Evolutionary conservation across 148 eudicot species (phyloP), one percentile per base, ranked within the genome.

Genomic region (Amaranthus hypochondriacus): DNA sequence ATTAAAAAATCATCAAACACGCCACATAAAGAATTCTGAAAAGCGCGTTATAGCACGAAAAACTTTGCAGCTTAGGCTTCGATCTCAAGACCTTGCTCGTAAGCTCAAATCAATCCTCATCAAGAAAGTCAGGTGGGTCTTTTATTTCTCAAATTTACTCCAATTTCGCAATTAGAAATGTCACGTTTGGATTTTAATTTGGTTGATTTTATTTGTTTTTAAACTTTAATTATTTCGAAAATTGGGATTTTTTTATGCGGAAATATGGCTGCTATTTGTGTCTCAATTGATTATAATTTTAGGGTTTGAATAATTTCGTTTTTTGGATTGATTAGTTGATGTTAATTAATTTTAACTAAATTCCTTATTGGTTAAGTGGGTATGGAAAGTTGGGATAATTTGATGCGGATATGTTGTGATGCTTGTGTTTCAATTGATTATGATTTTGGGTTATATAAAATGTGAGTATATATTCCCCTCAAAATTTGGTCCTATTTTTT

Each of bases 21-120:
- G 76, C 62, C 98, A 93, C 70, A 72, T 91, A 61, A 93, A 93
- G 84, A 91, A 93, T 70, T 88, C 91, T 3, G 98, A 93, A 87
- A 93, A 93, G 84, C 85, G 93, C 1, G 88, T 89, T 0, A 62
- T 93, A 69, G 97, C 98, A 2, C 84, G 87, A 12, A 91, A 93
- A 79, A 62, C 66, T 14, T 81, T 93, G 2, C 74, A 88, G 68
- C 88, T 82, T 48, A 89, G 60, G 81, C 65, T 89, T 43, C 83
- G 81, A 58, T 79, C 91, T 0, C 86, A 89, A 55, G 96, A 89
- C 9, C 86, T 91, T 9, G 90, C 96, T 57, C 83, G 87, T 8
- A 93, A 91, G 80, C 93, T 91, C 75, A 84, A 93, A 64, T 13
- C 86, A 39, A 88, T 93, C 48, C 97, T 93, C 69, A 64, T 82